Conservation (phyloP, 768 basidiomycete genomes). For the Paxillus ammoniavirescens region DNA sequence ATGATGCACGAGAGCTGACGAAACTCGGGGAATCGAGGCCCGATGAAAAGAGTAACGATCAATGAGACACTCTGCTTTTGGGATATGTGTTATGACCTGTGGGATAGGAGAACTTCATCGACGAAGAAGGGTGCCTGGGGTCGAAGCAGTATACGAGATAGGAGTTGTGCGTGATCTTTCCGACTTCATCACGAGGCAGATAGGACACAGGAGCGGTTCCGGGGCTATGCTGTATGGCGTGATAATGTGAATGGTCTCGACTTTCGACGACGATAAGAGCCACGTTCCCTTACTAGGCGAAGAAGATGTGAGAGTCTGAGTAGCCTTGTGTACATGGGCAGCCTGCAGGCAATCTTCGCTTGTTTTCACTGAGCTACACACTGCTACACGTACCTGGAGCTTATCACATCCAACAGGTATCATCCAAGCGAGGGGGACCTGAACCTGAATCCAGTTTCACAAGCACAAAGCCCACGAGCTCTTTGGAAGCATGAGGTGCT, state of each 20-base stretch:
- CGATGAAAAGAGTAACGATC: slow-evolving; percentile 5
- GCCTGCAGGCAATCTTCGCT: background rate
- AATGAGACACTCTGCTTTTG: slow-evolving; percentile 9
- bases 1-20: background rate
- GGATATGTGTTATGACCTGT: slow-evolving; percentile 5
- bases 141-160: background rate
- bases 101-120: slow-evolving; percentile 18
- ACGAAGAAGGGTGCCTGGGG: slow-evolving; percentile 19
- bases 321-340: background rate
- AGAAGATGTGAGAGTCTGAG: background rate
- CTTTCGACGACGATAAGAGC: background rate
- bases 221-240: background rate
- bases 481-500: no score
- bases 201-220: background rate
- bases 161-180: background rate
- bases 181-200: background rate
- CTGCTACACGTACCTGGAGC: no score
- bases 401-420: no score
- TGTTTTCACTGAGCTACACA: no score
- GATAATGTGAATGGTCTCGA: background rate
- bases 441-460: no score
- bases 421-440: no score
- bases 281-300: no score
- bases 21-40: slow-evolving; percentile 2
- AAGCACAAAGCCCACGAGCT: no score